phyloP scores from a whole-genome alignment of 805 yeast genomes.

The Candida pini region DNA sequence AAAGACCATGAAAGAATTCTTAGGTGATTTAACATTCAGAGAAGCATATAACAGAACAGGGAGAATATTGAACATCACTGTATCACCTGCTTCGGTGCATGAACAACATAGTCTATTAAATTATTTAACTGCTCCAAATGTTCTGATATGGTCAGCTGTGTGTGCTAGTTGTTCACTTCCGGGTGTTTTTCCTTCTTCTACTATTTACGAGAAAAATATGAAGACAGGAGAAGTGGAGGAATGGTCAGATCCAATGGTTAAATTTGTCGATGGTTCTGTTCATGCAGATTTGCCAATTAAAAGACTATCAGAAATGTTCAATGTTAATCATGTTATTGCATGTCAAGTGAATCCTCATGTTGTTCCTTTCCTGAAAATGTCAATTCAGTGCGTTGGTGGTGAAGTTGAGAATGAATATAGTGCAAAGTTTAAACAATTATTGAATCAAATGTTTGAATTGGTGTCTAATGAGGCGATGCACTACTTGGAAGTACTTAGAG shows the following conservation, averaged over 20 bases:
- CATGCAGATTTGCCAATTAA: constrained; percentile 91
- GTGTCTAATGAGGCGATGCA: constrained; percentile 71
- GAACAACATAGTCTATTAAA: constrained; percentile 86
- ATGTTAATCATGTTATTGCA: constrained; percentile 94
- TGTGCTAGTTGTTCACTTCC: constrained; percentile 95
- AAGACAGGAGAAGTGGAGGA: constrained; percentile 66
- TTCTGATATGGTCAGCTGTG: constrained; percentile 80
- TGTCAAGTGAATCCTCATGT: constrained; percentile 98
- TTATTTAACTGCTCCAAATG: constrained; percentile 76
- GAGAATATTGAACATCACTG: constrained; percentile 87
- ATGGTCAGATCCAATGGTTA: constrained; percentile 74
- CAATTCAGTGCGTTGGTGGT: constrained; percentile 65
- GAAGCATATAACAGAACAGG: constrained; percentile 96
- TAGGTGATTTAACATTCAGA: constrained; percentile 88
- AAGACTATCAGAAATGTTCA: constrained; percentile 91
- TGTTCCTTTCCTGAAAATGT: constrained; percentile 72
- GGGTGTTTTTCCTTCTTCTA: constrained; percentile 80
- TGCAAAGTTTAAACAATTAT: constrained; percentile 45
- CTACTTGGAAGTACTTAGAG: constrained; percentile 64
- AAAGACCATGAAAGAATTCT: constrained; percentile 65
- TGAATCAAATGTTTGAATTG: constrained; percentile 53
- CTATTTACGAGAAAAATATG: constrained; percentile 77
- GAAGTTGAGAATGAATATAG: constrained; percentile 57
- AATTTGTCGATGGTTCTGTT: constrained; percentile 94
- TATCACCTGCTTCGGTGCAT: constrained; percentile 83